Base-by-base conservation (phyloP, 2,329 filamentous ascomycete species). In the Alternaria atra region DNA sequence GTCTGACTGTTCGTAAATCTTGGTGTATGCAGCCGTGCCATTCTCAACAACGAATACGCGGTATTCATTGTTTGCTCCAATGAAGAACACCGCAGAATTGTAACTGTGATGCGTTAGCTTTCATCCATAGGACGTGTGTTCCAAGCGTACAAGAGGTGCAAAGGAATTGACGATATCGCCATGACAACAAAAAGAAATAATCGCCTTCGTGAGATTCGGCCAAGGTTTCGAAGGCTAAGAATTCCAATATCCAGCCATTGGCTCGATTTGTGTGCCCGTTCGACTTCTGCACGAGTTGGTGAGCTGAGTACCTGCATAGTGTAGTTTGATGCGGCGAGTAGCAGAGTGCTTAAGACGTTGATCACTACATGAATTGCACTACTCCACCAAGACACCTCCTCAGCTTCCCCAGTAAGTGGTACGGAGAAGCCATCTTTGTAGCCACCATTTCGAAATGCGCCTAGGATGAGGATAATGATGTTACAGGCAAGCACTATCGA, bases 351-450 rank as follows among this genome's bases (percentile, higher is more conserved):
- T 23, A 84, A 67, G 0, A 76, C 64, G 71, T 87, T 87, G 65
- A 87, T 81, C 0, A 79, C 52, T n/a, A 86, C 64, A 66, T 87
- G 84, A 15, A 25, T 10, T 1, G 58, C 61, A 29, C 55, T 66
- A 57, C 61, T 34, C 53, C 27, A 2, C 58, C 48, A 3, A 2
- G 40, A 25, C 4, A 17, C 15, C 3, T 29, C 61, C 5, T 50
- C 35, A 40, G 56, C 0, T 27, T 60, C 12, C 20, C 20, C 20
- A 20, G 20, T 20, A 20, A 20, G 20, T 20, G 20, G 20, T 20
- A 20, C 20, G 20, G 20, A 20, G 20, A 20, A 20, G 20, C 20
- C 20, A 20, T 20, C 20, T 20, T 20, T 20, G 6, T 30, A 9
- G 1, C 40, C 40, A 1, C 30, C 4, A 34, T 12, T 10, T 42